Evolutionary conservation across 768 basidiomycete genomes (phyloP).

Genomic region (Termitomyces titanicus): DNA sequence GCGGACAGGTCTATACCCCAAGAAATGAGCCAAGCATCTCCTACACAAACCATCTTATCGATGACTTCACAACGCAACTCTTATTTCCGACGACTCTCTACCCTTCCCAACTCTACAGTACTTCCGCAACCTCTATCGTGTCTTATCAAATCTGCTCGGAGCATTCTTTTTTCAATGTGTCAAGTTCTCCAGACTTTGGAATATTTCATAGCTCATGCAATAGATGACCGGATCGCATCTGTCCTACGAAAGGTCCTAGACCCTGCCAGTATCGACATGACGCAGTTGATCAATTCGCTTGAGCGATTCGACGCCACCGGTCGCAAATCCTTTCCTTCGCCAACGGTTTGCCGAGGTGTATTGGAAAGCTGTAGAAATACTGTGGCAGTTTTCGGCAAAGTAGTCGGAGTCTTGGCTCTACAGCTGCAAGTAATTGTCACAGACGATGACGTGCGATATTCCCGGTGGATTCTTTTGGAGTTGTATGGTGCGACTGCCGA

Average conservation of each 20-base stretch:
- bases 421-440: constrained; percentile 77
- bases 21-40: constrained; percentile 22
- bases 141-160: constrained; percentile 86
- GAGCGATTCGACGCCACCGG: constrained; percentile 89
- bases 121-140: constrained; percentile 67
- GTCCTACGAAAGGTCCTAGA: constrained; percentile 83
- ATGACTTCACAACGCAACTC: constrained; percentile 83
- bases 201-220: constrained; percentile 80
- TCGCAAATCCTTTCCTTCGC: constrained; percentile 63
- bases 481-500: constrained; percentile 90
- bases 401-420: constrained; percentile 75
- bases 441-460: constrained; percentile 81
- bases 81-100: constrained; percentile 91
- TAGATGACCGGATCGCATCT: constrained; percentile 78
- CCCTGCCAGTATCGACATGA: constrained; percentile 78
- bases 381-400: constrained; percentile 80
- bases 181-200: constrained; percentile 89
- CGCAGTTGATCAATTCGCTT: constrained; percentile 79
- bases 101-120: constrained; percentile 62
- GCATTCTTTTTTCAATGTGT: constrained; percentile 86
- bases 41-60: constrained; percentile 43
- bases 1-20: constrained; percentile 21
- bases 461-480: constrained; percentile 81
- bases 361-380: constrained; percentile 83
- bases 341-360: constrained; percentile 69